Conservation (phyloP, 257 asterid species). For the Verbascum thapsus region DNA sequence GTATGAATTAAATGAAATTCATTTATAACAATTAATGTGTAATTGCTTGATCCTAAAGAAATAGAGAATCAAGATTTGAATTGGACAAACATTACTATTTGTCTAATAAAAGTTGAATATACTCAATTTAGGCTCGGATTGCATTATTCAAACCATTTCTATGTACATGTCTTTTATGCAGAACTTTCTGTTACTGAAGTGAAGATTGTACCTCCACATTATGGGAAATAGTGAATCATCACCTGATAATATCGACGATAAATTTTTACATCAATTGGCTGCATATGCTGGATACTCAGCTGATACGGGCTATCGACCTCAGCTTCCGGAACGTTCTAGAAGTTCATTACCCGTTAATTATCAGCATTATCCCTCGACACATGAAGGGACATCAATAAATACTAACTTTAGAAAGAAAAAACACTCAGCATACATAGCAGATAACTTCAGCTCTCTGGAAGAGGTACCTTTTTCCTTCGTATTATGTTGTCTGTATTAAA, state of each 20-base stretch:
- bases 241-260: slow-evolving; percentile 42
- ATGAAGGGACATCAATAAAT: slow-evolving; percentile 38
- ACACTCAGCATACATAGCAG: slow-evolving; percentile 62
- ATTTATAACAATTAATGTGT: slow-evolving; percentile 4
- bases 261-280: slow-evolving; percentile 37
- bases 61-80: slow-evolving; percentile 5
- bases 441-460: slow-evolving; percentile 74
- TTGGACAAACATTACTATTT: not conserved
- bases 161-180: slow-evolving; percentile 40
- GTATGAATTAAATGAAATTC: slow-evolving; percentile 3
- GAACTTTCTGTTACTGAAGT: slow-evolving; percentile 17
- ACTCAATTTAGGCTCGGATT: too few relatives aligned
- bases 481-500: too few relatives aligned
- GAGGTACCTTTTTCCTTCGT: slow-evolving; percentile 50
- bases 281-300: slow-evolving; percentile 34
- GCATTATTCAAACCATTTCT: too few relatives aligned
- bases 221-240: slow-evolving; percentile 86
- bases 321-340: slow-evolving; percentile 43
- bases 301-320: slow-evolving; percentile 41
- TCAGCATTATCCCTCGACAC: slow-evolving; percentile 41
- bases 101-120: not conserved
- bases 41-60: slow-evolving; percentile 7
- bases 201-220: slow-evolving; percentile 26
- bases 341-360: slow-evolving; percentile 32
- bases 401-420: slow-evolving; percentile 39